A percentile compares a stretch with the other conserved stretches of the same genome.
These are phyloP conservation scores for Cercospora citrullina DNA, from an alignment of 2,329 filamentous ascomycete species.

Conservation along the genomic window DNA sequence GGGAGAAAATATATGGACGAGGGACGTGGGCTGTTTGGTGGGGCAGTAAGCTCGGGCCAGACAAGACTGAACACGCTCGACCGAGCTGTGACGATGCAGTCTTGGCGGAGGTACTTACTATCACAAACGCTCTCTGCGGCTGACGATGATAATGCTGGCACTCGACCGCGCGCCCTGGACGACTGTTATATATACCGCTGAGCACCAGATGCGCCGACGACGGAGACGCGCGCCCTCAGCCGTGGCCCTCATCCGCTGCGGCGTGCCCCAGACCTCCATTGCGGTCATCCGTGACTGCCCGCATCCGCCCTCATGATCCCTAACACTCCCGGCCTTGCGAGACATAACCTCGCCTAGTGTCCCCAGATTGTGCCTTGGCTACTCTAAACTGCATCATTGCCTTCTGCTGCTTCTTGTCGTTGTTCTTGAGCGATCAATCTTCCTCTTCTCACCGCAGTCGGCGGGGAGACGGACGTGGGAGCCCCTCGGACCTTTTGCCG, in stretches of 20 bases:
- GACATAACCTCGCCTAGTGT: conserved; percentile 9
- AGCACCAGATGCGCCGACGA: conserved; percentile 4
- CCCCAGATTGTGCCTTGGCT: conserved; percentile 11
- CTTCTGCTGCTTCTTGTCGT: background rate
- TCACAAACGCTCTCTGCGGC: background rate
- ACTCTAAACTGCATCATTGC: conserved; percentile 1
- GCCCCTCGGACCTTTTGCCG: conserved; percentile 15
- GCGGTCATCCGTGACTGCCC: background rate
- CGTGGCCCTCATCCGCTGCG: background rate
- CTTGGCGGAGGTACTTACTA: background rate
- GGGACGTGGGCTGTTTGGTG: conserved; percentile 7
- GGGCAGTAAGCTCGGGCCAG: conserved; percentile 5
- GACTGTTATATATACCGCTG: background rate
- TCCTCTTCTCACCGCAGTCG: background rate
- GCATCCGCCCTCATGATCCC: conserved; percentile 3
- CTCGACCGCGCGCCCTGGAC: background rate
- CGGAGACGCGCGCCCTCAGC: conserved; percentile 1
- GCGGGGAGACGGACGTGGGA: background rate
- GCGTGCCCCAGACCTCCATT: conserved; percentile 7
- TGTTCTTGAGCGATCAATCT: background rate
- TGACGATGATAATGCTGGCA: background rate
- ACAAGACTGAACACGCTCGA: background rate
- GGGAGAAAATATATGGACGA: background rate
- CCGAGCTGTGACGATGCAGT: conserved; percentile 1
- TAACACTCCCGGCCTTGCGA: conserved; percentile 3